A percentile compares a stretch with the other conserved stretches of the same genome.
phyloP scores from a whole-genome alignment of 2,329 filamentous ascomycete species.

The Leptodontidium sp. region DNA sequence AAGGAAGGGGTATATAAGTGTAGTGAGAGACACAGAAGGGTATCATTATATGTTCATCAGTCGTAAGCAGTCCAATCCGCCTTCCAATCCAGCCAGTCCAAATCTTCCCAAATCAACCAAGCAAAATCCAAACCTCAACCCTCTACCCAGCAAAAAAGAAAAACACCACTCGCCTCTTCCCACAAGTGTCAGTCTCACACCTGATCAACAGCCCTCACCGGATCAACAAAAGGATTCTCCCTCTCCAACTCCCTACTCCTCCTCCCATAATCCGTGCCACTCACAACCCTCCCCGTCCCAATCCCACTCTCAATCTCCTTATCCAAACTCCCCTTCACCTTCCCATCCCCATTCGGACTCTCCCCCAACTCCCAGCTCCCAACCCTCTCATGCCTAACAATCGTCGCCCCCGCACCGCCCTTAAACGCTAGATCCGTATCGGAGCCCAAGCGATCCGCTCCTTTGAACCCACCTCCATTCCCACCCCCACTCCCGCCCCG shows the following conservation, averaged over 20 bases:
- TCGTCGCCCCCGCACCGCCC: slow-evolving; percentile 35
- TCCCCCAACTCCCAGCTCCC: slow-evolving; percentile 47
- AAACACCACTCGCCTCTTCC: not conserved
- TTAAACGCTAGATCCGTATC: slow-evolving; percentile 46
- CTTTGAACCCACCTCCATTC: slow-evolving; percentile 45
- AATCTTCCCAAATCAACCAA: not conserved
- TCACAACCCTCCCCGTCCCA: slow-evolving; percentile 32
- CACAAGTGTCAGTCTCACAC: slow-evolving; percentile 30
- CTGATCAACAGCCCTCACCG: slow-evolving; percentile 42
- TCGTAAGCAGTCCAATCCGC: slow-evolving; percentile 11
- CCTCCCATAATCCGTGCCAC: slow-evolving; percentile 38
- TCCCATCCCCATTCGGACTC: slow-evolving; percentile 19
- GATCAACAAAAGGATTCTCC: slow-evolving; percentile 43
- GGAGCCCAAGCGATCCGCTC: slow-evolving; percentile 42
- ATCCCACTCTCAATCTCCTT: slow-evolving; percentile 35
- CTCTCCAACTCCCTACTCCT: slow-evolving; percentile 40
- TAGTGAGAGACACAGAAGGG: slow-evolving; percentile 41
- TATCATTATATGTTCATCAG: slow-evolving; percentile 37
- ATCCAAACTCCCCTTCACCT: slow-evolving; percentile 30
- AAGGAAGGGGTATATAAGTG: slow-evolving; percentile 26
- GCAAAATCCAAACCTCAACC: not conserved
- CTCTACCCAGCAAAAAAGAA: slow-evolving; percentile 21
- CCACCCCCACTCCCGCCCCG: slow-evolving; percentile 26
- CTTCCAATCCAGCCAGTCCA: not conserved
- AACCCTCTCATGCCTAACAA: slow-evolving; percentile 43